A percentile compares a stretch with the other conserved stretches of the same genome.
Conservation (phyloP, 1,284 basidiomycete species). For the Somion occarium region DNA sequence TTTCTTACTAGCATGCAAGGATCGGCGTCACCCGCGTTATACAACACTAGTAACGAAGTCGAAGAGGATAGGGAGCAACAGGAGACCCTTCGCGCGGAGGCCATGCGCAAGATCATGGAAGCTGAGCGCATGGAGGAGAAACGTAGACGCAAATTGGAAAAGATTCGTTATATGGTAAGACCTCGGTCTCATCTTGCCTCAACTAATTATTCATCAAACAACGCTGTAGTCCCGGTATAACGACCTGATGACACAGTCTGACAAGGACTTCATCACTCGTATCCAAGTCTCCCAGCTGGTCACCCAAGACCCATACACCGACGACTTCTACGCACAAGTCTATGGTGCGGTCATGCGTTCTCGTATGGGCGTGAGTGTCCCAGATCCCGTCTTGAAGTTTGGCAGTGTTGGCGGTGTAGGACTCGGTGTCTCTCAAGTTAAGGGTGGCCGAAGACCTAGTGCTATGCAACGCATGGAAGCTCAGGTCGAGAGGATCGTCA, state of each 20-base stretch:
- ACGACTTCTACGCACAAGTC: constrained; percentile 98
- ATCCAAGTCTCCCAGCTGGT: constrained; percentile 99
- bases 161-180: constrained; percentile 81
- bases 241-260: constrained; percentile 97
- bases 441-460: constrained; percentile 73
- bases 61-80: constrained; percentile 44
- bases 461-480: constrained; percentile 97
- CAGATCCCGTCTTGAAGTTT: constrained; percentile 79
- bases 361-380: constrained; percentile 63
- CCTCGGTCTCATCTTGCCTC: neutral
- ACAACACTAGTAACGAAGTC: constrained; percentile 18
- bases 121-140: constrained; percentile 83
- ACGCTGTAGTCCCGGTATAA: constrained; percentile 89
- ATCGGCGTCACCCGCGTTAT: constrained; percentile 31
- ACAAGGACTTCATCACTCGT: constrained; percentile 99
- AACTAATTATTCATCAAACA: neutral
- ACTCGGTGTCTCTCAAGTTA: constrained; percentile 67
- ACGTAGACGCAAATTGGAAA: constrained; percentile 72
- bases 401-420: constrained; percentile 78
- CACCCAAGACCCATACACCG: constrained; percentile 92
- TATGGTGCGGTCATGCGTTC: constrained; percentile 81
- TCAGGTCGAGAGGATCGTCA: constrained; percentile 96
- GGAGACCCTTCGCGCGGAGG: constrained; percentile 66
- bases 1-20: constrained; percentile 60
- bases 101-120: constrained; percentile 83